Evolutionary conservation across 176 grass and related monocot genomes (phyloP), one percentile per base, ranked within the genome.

Genomic region (Carex myosuroides): DNA sequence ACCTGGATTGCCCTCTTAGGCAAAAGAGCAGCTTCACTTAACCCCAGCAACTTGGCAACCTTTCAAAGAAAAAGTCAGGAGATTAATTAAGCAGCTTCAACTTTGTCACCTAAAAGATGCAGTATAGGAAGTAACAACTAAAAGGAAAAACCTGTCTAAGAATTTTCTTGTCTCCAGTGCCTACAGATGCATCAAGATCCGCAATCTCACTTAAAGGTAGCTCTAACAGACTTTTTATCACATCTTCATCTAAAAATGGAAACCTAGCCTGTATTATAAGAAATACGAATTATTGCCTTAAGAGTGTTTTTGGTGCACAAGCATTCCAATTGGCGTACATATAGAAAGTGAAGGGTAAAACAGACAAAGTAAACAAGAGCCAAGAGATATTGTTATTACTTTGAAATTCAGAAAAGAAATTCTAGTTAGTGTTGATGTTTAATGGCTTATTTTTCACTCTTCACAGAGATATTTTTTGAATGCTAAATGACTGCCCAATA

Each of bases 1-100:
- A 99, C 96, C 96, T 99, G 93, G 75, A 99, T 95, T 42, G 93
- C 96, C 39, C 96, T 88, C 84, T 99, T 95, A 77, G 96, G 96
- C 83, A 92, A 81, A 85, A 87, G 70, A 69, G 96, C 87, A 12
- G 89, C 89, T 90, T 90, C 89, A 83, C 91, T 54, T 84, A 95
- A 79, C 13, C 96, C 96, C 59, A 99, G 85, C 70, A 93, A 85
- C 67, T 77, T 87, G 52, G 96, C 89, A 84, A 93, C 93, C 96
- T 99, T 87, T 60, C 82, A 87, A 6, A 71, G 1, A 13, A 64
- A 64, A 21, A 20, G 30, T 66, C 26, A 82, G 3, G 56, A 63
- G 42, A 22, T 65, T 26, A 75, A 85, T 88, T 57, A 85, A 81
- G 26, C 58, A 79, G 82, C 77, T 79, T 70, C 16, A 26, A 79